These are phyloP conservation scores for Syzygium aqueum DNA, from an alignment of 345 rosid genomes.

Conservation along the genomic window DNA sequence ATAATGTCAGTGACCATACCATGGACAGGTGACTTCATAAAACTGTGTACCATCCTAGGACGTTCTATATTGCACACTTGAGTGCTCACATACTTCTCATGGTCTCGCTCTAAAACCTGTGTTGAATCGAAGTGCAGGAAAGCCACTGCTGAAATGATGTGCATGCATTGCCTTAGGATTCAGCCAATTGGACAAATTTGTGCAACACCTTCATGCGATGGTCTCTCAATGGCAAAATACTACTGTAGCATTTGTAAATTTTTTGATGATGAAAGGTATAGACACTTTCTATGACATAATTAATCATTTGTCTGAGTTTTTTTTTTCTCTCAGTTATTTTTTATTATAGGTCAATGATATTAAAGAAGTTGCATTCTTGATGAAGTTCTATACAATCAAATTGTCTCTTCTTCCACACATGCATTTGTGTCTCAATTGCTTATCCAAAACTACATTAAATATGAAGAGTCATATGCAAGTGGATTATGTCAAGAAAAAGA, in stretches of 20 bases:
- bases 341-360: background rate
- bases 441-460: background rate
- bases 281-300: background rate
- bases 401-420: background rate
- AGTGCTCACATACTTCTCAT: background rate
- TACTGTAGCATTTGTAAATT: conserved; percentile 85
- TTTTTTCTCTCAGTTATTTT: background rate
- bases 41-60: background rate
- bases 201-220: conserved; percentile 38
- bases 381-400: background rate
- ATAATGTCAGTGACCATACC: conserved; percentile 57
- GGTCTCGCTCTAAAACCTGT: background rate
- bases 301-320: background rate
- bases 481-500: background rate
- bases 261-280: conserved; percentile 84
- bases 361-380: background rate
- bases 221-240: conserved; percentile 49
- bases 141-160: conserved; percentile 65
- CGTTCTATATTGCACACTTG: background rate
- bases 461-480: background rate
- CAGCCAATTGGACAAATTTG: conserved; percentile 48
- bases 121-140: conserved; percentile 25
- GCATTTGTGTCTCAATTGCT: background rate
- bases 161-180: conserved; percentile 54
- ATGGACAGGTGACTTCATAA: conserved; percentile 46